Evolutionary conservation across 768 basidiomycete species (phyloP).

Genomic region (Dendrothele bispora): DNA sequence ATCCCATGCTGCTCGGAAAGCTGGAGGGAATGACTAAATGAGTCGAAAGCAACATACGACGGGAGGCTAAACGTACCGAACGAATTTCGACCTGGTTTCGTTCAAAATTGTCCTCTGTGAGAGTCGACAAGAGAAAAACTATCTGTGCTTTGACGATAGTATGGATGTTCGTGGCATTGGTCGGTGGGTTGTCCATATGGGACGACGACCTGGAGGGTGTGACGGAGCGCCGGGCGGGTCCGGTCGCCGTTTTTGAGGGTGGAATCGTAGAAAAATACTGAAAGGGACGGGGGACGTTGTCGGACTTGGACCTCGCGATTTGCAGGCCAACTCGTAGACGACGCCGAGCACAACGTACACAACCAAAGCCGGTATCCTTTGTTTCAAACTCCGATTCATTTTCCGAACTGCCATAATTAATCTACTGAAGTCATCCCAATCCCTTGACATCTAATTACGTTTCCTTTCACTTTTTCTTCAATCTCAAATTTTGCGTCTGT

Average conservation of each 20-base stretch:
- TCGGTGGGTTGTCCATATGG: conserved; percentile 79
- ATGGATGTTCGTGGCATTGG: conserved; percentile 76
- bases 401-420: too few relatives aligned
- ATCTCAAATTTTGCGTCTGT: conserved; percentile 65
- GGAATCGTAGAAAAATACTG: conserved; percentile 18
- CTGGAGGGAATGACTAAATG: conserved; percentile 41
- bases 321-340: conserved; percentile 2
- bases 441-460: conserved; percentile 60
- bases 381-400: conserved; percentile 32
- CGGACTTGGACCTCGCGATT: background rate
- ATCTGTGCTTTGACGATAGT: conserved; percentile 97
- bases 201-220: conserved; percentile 74
- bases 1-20: conserved; percentile 95
- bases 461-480: conserved; percentile 40
- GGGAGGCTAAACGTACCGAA: conserved; percentile 60
- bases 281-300: conserved; percentile 29
- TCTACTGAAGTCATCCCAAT: too few relatives aligned
- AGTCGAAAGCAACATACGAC: conserved; percentile 11
- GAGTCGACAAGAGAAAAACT: conserved; percentile 92
- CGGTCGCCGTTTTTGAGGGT: conserved; percentile 63
- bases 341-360: background rate
- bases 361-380: background rate
- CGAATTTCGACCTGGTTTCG: conserved; percentile 93
- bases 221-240: conserved; percentile 72
- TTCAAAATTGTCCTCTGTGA: conserved; percentile 96